Conservation (phyloP, 805 yeast species). For the Citeromyces matritensis region DNA sequence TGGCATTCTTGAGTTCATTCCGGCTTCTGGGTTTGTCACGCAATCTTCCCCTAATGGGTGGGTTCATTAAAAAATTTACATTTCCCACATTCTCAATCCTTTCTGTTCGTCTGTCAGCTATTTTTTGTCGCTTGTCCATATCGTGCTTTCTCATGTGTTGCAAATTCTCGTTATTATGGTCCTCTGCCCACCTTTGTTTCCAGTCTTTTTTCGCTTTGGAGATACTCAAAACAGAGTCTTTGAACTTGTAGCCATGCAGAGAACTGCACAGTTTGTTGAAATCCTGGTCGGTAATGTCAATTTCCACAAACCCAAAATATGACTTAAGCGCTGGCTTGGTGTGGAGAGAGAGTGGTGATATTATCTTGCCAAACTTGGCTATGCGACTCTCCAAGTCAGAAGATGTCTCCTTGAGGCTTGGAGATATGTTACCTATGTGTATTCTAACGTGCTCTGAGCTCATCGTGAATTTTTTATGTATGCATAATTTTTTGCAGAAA, state of each 20-base stretch:
- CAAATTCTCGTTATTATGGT: conserved; percentile 23
- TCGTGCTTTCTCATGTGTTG: conserved; percentile 9
- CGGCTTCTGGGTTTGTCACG: conserved; percentile 33
- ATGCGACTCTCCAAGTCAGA: conserved; percentile 39
- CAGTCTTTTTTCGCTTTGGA: conserved; percentile 48
- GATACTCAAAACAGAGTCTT: conserved; percentile 53
- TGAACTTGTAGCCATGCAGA: conserved; percentile 59
- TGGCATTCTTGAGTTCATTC: conserved; percentile 33
- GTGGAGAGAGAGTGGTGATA: conserved; percentile 30
- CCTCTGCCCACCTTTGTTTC: conserved; percentile 27
- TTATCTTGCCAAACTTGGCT: conserved; percentile 42
- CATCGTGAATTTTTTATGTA: background rate
- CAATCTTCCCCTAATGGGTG: conserved; percentile 34
- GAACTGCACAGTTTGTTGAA: conserved; percentile 35
- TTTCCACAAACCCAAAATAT: conserved; percentile 52
- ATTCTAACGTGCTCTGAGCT: conserved; percentile 12
- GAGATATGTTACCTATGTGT: conserved; percentile 59
- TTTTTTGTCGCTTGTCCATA: conserved; percentile 13
- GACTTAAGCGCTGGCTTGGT: conserved; percentile 38
- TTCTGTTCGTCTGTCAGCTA: conserved; percentile 17
- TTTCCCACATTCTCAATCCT: conserved; percentile 22
- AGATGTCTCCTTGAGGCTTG: conserved; percentile 26
- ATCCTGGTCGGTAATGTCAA: conserved; percentile 30
- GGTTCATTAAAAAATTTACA: conserved; percentile 11
- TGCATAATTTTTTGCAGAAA: too few relatives aligned